Evolutionary conservation across 495 filamentous ascomycete species (phyloP), one percentile per base, ranked within the genome.

Genomic region (Astrothelium subdiscretum): DNA sequence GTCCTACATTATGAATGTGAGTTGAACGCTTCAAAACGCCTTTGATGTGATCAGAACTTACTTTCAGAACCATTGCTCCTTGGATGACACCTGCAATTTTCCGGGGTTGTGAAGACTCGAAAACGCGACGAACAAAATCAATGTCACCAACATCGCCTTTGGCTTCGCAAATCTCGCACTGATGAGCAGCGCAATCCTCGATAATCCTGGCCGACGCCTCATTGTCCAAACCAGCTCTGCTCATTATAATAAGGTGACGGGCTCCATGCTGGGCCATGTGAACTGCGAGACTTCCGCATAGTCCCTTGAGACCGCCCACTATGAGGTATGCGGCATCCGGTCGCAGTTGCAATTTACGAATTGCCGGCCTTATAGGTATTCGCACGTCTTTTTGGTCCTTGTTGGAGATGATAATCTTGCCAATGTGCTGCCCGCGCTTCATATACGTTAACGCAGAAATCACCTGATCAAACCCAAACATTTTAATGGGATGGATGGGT

Each of bases 381-480:
- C 22, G 32, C 18, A 68, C 67, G 5, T 61, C 40, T 24, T 52
- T 32, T n/a, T 74, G 61, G 4, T 63, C 62, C 18, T 66, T 60
- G 0, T 74, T 73, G 20, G 76, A 70, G 10, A 88, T 68, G 11
- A 86, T 78, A 11, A 84, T 66, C 68, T 88, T 88, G 2, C 86
- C 85, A 18, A 78, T 69, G 4, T 78, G 69, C 40, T 78, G 80
- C 32, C 81, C 82, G 18, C 73, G 69, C 64, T 85, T 83, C 52
- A 87, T 73, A 51, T 66, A 70, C 0, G 61, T 31, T 29, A 78
- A 69, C 0, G 75, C 75, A 4, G 63, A 59, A 2, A 54, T 31
- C 0, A 70, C 62, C 0, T 69, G 32, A 10, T 60, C 58, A 54
- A 70, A 66, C 0, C 24, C 31, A 58, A 71, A 76, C 3, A 61